These are phyloP conservation scores for Casuarina equisetifolia DNA, from an alignment of 306 rosid genomes.

Conservation along the genomic window DNA sequence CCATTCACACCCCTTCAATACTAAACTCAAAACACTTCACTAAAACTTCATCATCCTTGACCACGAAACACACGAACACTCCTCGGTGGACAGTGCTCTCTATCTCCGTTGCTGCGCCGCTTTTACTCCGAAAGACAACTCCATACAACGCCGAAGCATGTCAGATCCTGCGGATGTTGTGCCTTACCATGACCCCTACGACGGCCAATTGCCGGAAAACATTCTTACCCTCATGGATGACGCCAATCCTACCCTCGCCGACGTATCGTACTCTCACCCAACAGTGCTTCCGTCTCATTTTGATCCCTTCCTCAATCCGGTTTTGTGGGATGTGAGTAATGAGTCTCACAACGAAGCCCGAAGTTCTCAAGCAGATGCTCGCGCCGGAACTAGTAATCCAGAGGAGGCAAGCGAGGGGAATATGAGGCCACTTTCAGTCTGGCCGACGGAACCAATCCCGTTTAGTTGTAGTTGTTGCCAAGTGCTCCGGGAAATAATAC, in stretches of 20 bases:
- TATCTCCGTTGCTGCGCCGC: constrained; percentile 29
- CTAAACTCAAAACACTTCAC: background rate
- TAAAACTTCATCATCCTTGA: background rate
- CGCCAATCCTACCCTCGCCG: constrained; percentile 22
- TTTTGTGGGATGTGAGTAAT: constrained; percentile 15
- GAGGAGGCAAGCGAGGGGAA: background rate
- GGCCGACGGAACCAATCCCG: constrained; percentile 43
- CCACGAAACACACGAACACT: background rate
- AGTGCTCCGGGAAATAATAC: constrained; percentile 62
- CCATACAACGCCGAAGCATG: constrained; percentile 21
- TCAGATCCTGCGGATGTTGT: constrained; percentile 30
- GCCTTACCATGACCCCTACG: constrained; percentile 28
- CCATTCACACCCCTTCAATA: background rate
- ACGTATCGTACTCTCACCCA: background rate
- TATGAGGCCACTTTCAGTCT: constrained; percentile 10
- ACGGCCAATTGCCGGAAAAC: constrained; percentile 17
- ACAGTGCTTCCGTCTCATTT: background rate
- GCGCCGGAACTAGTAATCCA: constrained; percentile 2
- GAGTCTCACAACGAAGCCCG: background rate
- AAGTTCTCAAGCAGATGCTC: constrained; percentile 24
- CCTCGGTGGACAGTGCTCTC: background rate
- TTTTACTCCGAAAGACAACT: background rate
- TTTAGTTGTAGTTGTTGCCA: constrained; percentile 58
- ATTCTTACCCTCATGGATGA: constrained; percentile 21
- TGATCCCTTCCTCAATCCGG: constrained; percentile 2